phyloP scores from a whole-genome alignment of 257 asterid species.

The Pogostemon cablin region DNA sequence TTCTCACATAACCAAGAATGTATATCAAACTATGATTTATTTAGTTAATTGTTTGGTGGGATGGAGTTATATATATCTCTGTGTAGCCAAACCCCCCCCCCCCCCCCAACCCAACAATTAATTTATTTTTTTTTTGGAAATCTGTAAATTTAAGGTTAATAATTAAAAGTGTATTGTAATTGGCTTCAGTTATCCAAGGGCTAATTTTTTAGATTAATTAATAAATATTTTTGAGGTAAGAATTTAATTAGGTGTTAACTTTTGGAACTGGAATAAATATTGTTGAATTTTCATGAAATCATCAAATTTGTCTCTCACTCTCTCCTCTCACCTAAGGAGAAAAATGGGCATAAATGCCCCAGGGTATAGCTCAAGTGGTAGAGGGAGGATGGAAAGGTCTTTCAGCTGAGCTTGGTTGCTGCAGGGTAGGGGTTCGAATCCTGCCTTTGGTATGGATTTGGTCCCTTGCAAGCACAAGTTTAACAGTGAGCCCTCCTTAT shows the following conservation, averaged over 20 bases:
- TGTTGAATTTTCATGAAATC: constrained; percentile 35
- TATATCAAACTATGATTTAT: neutral
- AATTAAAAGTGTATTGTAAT: too few relatives aligned
- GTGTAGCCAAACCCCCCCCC: neutral
- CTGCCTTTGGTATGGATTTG: too few relatives aligned
- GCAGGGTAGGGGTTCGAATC: too few relatives aligned
- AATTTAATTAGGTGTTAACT: neutral
- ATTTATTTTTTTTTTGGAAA: too few relatives aligned
- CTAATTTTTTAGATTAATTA: neutral
- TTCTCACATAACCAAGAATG: neutral
- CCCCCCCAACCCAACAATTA: too few relatives aligned
- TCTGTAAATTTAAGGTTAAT: neutral
- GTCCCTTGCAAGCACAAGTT: too few relatives aligned
- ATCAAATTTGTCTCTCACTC: constrained; percentile 22
- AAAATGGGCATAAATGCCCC: too few relatives aligned
- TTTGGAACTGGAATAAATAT: constrained; percentile 11
- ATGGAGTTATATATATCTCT: constrained; percentile 7
- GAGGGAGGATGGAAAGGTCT: too few relatives aligned
- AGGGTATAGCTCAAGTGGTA: too few relatives aligned
- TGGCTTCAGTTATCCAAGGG: neutral
- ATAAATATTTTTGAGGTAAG: neutral
- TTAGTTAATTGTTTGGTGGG: constrained; percentile 28
- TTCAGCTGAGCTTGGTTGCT: too few relatives aligned
- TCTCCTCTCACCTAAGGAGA: too few relatives aligned
- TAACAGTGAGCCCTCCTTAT: too few relatives aligned